Base-by-base conservation (phyloP, 2,329 filamentous ascomycete species). In the Septoria petroselini region DNA sequence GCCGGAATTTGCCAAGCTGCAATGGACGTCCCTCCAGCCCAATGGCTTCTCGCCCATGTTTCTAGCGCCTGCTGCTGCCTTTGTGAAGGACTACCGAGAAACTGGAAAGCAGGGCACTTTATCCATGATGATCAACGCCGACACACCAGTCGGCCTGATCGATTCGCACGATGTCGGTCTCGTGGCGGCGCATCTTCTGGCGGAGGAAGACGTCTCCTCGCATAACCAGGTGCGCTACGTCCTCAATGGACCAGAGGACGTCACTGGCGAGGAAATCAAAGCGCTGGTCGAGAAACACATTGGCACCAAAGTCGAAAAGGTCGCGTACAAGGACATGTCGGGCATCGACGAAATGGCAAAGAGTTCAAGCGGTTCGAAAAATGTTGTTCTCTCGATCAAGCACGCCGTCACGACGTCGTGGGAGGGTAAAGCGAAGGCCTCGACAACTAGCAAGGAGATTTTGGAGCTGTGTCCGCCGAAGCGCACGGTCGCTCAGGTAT, bases 1-100 rank as follows among this genome's bases (percentile, higher is more conserved):
- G 25, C 63, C 66, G 0, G 68, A 71, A 42, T 73, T 73, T 40
- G 34, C 46, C 6, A 14, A 23, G 3, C 46, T 74, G 37, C 61
- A 63, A 7, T 74, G 68, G 69, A 70, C 70, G 0, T 73, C 70
- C 0, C 59, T 74, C 4, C 70, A 71, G 54, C 64, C 71, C 0
- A 73, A 73, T 17, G 2, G 59, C 3, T 71, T 70, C n/a, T 14
- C 15, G 40, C 29, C n/a, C 7, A 30, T 17, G 40, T 9, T 14
- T 7, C 12, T 42, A 0, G 40, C 12, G 1, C 27, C 25, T 0
- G 23, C 29, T 14, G 40, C 19, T 3, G 40, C 25, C 5, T n/a
- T 12, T 5, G 30, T 33, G 11, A 33, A 33, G 30, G 6, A 33
- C 14, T 33, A 6, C 30, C 5, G n/a, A 12, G 14, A n/a, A 12